Percentiles rank a stretch among this genome's conserved stretches.
phyloP scores from a whole-genome alignment of 164 flowering plant genomes.

The Piper longum region DNA sequence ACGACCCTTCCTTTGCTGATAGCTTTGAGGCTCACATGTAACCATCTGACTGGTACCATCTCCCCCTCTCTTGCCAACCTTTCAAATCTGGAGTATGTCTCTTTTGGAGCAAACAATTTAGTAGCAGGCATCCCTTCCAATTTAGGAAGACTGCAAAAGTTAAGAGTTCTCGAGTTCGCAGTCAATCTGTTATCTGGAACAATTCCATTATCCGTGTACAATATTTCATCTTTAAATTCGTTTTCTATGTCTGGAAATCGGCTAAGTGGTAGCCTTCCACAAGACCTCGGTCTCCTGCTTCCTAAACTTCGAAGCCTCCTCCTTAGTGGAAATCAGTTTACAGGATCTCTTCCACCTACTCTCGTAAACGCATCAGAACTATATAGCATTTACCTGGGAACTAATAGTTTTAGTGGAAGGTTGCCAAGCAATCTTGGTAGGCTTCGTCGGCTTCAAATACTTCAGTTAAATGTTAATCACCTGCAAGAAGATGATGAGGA shows the following conservation, averaged over 20 bases:
- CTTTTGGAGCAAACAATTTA: neutral
- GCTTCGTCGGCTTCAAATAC: neutral
- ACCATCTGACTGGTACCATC: neutral
- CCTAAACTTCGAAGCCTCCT: neutral
- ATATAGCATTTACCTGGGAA: neutral
- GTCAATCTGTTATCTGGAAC: neutral
- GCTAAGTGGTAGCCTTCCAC: neutral
- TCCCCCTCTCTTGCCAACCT: neutral
- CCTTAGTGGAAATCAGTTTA: neutral
- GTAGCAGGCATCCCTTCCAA: neutral
- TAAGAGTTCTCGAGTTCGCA: neutral
- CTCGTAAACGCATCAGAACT: neutral
- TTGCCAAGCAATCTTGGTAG: conserved; percentile 7
- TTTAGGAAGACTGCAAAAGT: neutral
- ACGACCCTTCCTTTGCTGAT: neutral
- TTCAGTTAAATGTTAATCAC: conserved; percentile 1
- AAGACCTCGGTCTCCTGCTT: neutral
- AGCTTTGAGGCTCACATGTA: neutral
- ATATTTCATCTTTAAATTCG: neutral
- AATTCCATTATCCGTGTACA: neutral
- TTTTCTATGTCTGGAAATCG: neutral
- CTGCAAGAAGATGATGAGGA: conserved; percentile 7
- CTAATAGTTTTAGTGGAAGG: neutral
- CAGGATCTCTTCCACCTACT: neutral
- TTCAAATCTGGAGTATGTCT: neutral